These are phyloP conservation scores for Fomitopsis pinicola DNA, from an alignment of 1,284 basidiomycete species.

Conservation along the genomic window DNA sequence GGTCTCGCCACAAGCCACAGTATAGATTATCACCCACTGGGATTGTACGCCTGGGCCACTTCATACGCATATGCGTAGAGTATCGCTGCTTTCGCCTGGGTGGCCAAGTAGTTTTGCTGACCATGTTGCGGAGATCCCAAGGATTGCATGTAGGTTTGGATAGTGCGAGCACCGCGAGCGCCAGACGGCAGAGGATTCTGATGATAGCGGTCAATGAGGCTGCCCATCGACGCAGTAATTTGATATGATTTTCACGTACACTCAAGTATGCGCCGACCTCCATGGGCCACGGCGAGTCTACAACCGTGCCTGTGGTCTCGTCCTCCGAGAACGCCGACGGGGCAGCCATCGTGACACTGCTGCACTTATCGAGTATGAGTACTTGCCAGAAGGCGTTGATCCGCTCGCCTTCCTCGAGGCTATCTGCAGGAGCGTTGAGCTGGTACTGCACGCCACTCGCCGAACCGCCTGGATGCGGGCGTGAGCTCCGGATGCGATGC, in stretches of 20 bases:
- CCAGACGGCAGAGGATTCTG: slow-evolving; percentile 20
- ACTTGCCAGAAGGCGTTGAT: slow-evolving; percentile 46
- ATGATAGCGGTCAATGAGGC: background rate
- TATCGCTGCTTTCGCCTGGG: slow-evolving; percentile 34
- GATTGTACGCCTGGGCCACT: slow-evolving; percentile 22
- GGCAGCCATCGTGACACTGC: slow-evolving; percentile 33
- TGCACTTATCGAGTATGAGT: slow-evolving; percentile 37
- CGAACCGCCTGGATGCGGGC: slow-evolving; percentile 6
- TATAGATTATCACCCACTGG: slow-evolving; percentile 17
- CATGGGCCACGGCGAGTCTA: slow-evolving; percentile 42
- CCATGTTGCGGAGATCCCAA: slow-evolving; percentile 14
- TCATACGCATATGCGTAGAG: slow-evolving; percentile 32
- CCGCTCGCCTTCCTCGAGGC: slow-evolving; percentile 39
- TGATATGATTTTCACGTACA: slow-evolving; percentile 12
- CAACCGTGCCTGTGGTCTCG: slow-evolving; percentile 24
- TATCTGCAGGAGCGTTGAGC: slow-evolving; percentile 30
- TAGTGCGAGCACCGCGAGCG: slow-evolving; percentile 22
- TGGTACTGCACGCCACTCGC: slow-evolving; percentile 11
- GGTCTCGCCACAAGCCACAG: background rate
- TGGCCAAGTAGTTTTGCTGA: slow-evolving; percentile 24
- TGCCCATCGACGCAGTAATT: background rate
- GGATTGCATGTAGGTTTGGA: slow-evolving; percentile 29
- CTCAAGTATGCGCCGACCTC: slow-evolving; percentile 29
- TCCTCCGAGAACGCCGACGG: slow-evolving; percentile 30
- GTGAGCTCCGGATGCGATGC: slow-evolving; percentile 30